Evolutionary conservation across 306 rosid genomes (phyloP).

Genomic region (Canavalia ensiformis): DNA sequence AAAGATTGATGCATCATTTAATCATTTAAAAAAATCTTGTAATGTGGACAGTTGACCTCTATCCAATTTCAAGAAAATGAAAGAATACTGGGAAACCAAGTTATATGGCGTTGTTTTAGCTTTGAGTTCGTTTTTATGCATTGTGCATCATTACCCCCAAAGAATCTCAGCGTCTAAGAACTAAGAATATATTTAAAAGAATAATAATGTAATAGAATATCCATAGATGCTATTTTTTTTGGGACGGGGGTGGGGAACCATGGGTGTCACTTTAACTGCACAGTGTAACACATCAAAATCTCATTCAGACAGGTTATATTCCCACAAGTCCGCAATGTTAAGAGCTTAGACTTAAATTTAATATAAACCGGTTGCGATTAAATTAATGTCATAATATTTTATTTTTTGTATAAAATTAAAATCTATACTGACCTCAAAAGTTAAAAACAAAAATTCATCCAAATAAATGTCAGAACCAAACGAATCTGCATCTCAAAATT

Average conservation of each 20-base stretch:
- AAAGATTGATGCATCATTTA: no score
- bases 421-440: no score
- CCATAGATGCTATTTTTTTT: no score
- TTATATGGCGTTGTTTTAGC: background rate
- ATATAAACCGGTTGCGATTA: no score
- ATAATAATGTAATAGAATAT: background rate
- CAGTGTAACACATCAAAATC: background rate
- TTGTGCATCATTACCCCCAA: no score
- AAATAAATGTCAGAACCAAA: no score
- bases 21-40: background rate
- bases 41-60: background rate
- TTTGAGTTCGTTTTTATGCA: slow-evolving; percentile 19
- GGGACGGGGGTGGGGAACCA: background rate
- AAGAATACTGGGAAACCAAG: background rate
- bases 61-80: slow-evolving; percentile 8
- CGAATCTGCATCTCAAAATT: no score
- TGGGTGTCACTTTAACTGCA: background rate
- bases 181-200: background rate
- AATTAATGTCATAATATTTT: no score
- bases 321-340: no score
- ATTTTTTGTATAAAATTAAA: no score
- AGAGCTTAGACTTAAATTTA: no score
- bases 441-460: no score
- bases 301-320: background rate
- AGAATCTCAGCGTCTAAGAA: background rate